Percentiles rank a stretch among this genome's conserved stretches.
Evolutionary conservation across 257 asterid genomes (phyloP).

Genomic region (Solanum clarkiae): DNA sequence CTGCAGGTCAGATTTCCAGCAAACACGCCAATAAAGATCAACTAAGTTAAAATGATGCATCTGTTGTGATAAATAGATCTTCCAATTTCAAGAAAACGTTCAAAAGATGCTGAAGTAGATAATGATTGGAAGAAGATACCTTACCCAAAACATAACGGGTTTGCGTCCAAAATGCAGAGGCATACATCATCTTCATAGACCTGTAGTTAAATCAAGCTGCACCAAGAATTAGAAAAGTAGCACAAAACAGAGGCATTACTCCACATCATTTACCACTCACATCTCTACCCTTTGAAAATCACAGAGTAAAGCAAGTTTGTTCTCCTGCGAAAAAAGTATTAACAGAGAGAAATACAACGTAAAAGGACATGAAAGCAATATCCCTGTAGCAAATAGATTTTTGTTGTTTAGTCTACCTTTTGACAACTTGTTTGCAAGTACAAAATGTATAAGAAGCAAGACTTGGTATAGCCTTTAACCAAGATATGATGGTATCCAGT

Average conservation of each 20-base stretch:
- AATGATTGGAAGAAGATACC: constrained; percentile 40
- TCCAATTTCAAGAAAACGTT: neutral
- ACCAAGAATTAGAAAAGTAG: constrained; percentile 3
- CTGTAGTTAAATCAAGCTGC: constrained; percentile 33
- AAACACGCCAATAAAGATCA: neutral
- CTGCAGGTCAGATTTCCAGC: neutral
- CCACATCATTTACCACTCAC: neutral
- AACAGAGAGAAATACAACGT: neutral
- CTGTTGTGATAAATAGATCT: neutral
- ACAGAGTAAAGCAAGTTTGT: neutral
- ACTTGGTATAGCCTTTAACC: neutral
- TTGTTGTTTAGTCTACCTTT: neutral
- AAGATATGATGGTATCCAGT: neutral
- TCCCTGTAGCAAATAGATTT: neutral
- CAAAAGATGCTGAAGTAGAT: neutral
- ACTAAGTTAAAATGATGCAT: neutral
- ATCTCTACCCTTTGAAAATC: neutral
- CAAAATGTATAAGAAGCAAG: neutral
- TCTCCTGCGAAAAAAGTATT: neutral
- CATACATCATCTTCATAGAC: constrained; percentile 85
- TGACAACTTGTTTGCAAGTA: neutral
- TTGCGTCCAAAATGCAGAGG: constrained; percentile 79
- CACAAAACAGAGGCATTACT: neutral
- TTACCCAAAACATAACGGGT: constrained; percentile 95
- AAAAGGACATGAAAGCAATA: neutral